Evolutionary conservation across 192 early-diverging fungal species (phyloP), one percentile per base, ranked within the genome.

Genomic region (Coemansia sp.): DNA sequence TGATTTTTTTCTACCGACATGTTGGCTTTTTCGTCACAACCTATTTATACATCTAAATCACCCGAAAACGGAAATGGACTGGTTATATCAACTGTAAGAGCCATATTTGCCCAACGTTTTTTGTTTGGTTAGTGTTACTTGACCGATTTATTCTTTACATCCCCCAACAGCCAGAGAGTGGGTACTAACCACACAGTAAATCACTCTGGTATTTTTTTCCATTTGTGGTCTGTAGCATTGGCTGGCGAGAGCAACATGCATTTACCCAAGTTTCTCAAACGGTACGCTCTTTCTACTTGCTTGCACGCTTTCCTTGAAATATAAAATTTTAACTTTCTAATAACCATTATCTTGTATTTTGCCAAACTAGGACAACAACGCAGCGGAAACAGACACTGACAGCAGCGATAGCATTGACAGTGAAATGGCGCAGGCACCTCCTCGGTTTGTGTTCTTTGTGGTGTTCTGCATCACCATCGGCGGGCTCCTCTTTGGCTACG

Each of bases 401-500:
- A 30, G 17, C 24, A 22, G 45, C 43, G 25, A 64, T 61, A 61
- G 24, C 66, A 13, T 30, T 5, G 27, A 30, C 27, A 30, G 64
- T 63, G 25, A 40, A 10, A 52, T 61, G 49, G 39, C 62, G 49
- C 27, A 46, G 13, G 21, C 37, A 17, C 73, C 73, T 13, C 73
- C 73, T 21, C 56, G 57, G 19, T 77, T 77, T 53, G 73, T 77
- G 25, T 70, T 70, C 18, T 77, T 77, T 44, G 67, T 77, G 8
- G 73, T 77, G 33, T 77, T 77, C 34, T 77, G 73, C 73, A 77
- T 77, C 47, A 67, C 76, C 7, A 66, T 83, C 44, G 80, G 81
- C 25, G 80, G 80, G 8, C 61, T 83, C n/a, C 62, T 83, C 11
- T 83, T 81, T 54, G 80, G 81, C 11, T 83, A 82, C 44, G 81